Conservation (phyloP, 1,284 basidiomycete species). For the Leccinum holopus region DNA sequence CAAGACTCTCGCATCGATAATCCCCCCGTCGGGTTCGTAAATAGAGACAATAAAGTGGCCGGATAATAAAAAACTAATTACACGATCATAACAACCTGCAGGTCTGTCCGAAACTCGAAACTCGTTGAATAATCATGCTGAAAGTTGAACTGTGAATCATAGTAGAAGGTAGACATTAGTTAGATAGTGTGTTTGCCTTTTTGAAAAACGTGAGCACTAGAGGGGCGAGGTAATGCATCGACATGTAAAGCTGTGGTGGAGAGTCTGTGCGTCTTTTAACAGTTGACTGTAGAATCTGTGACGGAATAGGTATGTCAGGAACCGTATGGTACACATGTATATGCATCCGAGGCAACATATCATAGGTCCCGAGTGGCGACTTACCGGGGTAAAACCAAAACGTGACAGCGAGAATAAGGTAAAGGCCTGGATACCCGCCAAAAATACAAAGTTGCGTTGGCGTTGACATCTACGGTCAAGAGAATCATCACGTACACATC, state of each 20-base stretch:
- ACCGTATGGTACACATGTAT: not conserved
- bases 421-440: slow-evolving; percentile 37
- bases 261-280: slow-evolving; percentile 3
- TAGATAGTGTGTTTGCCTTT: not conserved
- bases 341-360: not conserved
- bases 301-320: slow-evolving; percentile 8
- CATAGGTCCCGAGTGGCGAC: slow-evolving; percentile 23
- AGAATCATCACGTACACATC: slow-evolving; percentile 46
- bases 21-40: not conserved
- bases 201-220: not conserved
- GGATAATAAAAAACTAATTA: not conserved
- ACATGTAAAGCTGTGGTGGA: not conserved
- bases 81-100: not conserved
- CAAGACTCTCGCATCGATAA: not conserved
- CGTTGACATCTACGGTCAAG: not conserved
- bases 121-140: slow-evolving; percentile 1
- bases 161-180: not conserved
- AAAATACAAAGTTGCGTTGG: not conserved
- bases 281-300: slow-evolving; percentile 10
- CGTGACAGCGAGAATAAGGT: slow-evolving; percentile 37
- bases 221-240: not conserved
- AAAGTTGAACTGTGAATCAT: not conserved
- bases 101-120: not conserved
- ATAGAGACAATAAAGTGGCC: not conserved
- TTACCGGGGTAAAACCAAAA: slow-evolving; percentile 50